phyloP scores from a whole-genome alignment of 1,284 basidiomycete species.

The Cutaneotrichosporon sp. region DNA sequence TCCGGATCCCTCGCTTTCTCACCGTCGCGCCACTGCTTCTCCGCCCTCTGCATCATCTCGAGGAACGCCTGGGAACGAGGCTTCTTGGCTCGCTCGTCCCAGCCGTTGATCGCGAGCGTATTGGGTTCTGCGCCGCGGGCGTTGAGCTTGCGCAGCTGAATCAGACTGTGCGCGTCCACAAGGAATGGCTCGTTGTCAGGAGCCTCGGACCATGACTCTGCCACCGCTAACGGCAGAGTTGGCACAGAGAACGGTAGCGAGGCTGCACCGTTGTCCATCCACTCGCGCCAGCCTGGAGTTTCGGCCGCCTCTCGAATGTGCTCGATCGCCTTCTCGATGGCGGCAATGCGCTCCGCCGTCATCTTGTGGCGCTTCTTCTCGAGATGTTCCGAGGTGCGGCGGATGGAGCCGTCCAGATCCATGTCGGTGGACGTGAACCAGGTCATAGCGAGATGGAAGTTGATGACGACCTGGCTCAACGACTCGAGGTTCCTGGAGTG shows the following conservation, averaged over 20 bases:
- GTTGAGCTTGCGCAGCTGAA: slow-evolving; percentile 58
- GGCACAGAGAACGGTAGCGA: slow-evolving; percentile 61
- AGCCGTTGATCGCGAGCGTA: slow-evolving; percentile 21
- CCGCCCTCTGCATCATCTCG: slow-evolving; percentile 22
- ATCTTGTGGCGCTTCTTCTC: slow-evolving; percentile 22
- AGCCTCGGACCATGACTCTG: slow-evolving; percentile 61
- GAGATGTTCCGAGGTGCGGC: slow-evolving; percentile 29
- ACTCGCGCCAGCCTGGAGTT: slow-evolving; percentile 59
- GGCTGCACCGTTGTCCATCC: slow-evolving; percentile 62
- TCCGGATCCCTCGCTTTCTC: neutral
- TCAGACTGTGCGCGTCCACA: slow-evolving; percentile 63
- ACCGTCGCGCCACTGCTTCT: slow-evolving; percentile 28
- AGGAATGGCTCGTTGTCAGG: slow-evolving; percentile 37
- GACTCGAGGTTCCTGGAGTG: slow-evolving; percentile 39
- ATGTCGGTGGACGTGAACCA: slow-evolving; percentile 44
- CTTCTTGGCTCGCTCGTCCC: slow-evolving; percentile 26
- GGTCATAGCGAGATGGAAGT: slow-evolving; percentile 47
- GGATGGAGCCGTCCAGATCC: slow-evolving; percentile 32
- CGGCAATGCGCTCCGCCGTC: slow-evolving; percentile 16
- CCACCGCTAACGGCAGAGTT: slow-evolving; percentile 47
- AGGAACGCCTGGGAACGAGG: slow-evolving; percentile 20
- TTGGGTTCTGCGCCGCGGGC: slow-evolving; percentile 45
- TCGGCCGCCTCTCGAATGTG: slow-evolving; percentile 37
- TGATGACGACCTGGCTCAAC: slow-evolving; percentile 42
- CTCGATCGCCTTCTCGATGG: slow-evolving; percentile 33